These are phyloP conservation scores for Fusarium nematophilum DNA, from an alignment of 2,329 filamentous ascomycete species.

Conservation along the genomic window DNA sequence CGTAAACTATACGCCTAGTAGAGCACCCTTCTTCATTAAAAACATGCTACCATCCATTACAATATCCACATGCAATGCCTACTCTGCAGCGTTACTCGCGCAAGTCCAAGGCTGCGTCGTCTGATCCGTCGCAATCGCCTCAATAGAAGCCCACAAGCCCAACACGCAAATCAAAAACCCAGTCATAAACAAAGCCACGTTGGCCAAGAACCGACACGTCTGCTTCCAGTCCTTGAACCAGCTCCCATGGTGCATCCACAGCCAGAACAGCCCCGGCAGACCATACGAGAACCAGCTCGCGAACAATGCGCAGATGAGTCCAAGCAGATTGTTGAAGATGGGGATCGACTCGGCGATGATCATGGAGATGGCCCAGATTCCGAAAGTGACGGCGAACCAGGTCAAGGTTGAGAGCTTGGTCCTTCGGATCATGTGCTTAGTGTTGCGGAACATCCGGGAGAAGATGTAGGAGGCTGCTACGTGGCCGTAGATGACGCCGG, in stretches of 20 bases:
- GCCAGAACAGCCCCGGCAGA: slow-evolving; percentile 60
- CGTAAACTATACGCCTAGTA: too few species aligned
- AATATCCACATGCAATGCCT: too few species aligned
- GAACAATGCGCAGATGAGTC: slow-evolving; percentile 71
- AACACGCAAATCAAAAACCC: slow-evolving; percentile 52
- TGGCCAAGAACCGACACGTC: slow-evolving; percentile 47
- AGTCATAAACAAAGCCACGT: slow-evolving; percentile 47
- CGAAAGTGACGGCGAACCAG: slow-evolving; percentile 68
- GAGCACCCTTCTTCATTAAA: too few species aligned
- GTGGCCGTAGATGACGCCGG: slow-evolving; percentile 76
- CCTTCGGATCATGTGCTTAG: slow-evolving; percentile 63
- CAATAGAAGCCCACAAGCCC: slow-evolving; percentile 54
- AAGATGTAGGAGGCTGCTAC: slow-evolving; percentile 76
- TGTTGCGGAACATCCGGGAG: slow-evolving; percentile 70
- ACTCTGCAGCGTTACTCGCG: slow-evolving; percentile 41
- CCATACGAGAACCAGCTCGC: slow-evolving; percentile 74
- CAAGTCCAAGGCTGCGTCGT: slow-evolving; percentile 52
- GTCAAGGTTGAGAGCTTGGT: slow-evolving; percentile 62
- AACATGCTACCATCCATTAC: too few species aligned
- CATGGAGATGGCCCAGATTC: slow-evolving; percentile 71
- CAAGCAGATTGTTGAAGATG: slow-evolving; percentile 73
- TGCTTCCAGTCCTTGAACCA: slow-evolving; percentile 51
- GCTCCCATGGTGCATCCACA: slow-evolving; percentile 58
- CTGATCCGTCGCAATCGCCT: slow-evolving; percentile 48
- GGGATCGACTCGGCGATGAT: slow-evolving; percentile 77